Base-by-base conservation (phyloP, 164 flowering plant species). In the Berberis thunbergii region DNA sequence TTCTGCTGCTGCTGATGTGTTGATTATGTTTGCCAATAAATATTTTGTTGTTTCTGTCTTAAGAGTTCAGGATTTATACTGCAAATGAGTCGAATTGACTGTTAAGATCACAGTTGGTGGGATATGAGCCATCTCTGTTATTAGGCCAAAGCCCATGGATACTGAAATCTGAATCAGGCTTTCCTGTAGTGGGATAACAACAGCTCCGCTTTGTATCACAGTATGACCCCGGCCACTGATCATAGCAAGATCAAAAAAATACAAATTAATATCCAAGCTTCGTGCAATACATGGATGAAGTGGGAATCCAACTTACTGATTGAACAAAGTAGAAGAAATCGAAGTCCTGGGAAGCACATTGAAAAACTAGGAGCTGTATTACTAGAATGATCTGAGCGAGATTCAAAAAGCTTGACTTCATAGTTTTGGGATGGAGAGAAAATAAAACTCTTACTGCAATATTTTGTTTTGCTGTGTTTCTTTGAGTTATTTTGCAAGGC, bases 301-400 rank as follows among this genome's bases (percentile, higher is more conserved):
- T 4, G 45, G 10, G 49, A 8, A 9, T 39, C 13, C 39, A 13
- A 65, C 60, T 50, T 1, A 86, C 91, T 76, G 81, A 84, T 55
- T 78, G 90, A 60, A 87, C 90, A 54, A 87, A 81, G 79, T 82
- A 87, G 84, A 87, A 87, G 80, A 86, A 86, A 83, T 86, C 92
- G 44, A 84, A 86, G 64, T 76, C 81, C 43, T 70, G 66, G 0
- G 84, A 55, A 44, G 43, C 63, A 50, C 67, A 57, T 4, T 73
- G 54, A 60, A 60, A 69, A 2, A 68, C 43, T 0, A 76, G 58
- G 12, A 63, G 69, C 13, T 72, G 72, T 11, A 72, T 1, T 9
- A 70, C 39, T n/a, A n/a, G n/a, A 40, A 73, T 54, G 61, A 75
- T 63, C 48, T 44, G 69, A 57, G 73, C 6, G 49, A 73, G 67